A percentile compares a stretch with the other conserved stretches of the same genome.
Conservation (phyloP, 306 rosid genomes). For the Mimosa pudica region DNA sequence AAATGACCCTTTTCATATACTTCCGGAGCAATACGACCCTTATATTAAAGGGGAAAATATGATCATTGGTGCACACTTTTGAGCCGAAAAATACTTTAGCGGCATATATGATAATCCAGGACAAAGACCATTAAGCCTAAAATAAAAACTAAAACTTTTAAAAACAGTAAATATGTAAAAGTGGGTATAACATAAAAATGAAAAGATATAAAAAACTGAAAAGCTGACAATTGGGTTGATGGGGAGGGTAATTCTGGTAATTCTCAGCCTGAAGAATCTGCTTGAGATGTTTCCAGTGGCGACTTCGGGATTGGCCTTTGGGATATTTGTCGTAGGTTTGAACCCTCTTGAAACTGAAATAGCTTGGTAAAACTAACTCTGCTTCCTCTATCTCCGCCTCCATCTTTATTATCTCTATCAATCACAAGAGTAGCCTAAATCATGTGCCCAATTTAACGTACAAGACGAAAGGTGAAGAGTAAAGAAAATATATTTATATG, state of each 20-base stretch:
- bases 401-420: slow-evolving; percentile 47
- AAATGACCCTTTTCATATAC: too few species aligned
- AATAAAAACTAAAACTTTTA: not conserved
- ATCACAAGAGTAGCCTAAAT: not conserved
- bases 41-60: too few species aligned
- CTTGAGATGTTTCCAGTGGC: slow-evolving; percentile 97
- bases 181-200: not conserved
- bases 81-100: too few species aligned
- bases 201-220: not conserved
- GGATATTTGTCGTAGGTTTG: slow-evolving; percentile 94
- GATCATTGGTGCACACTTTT: too few species aligned
- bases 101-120: too few species aligned
- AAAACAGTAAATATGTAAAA: not conserved
- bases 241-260: slow-evolving; percentile 65
- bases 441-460: not conserved
- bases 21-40: too few species aligned
- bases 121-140: too few species aligned
- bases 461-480: not conserved
- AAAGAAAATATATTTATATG: not conserved
- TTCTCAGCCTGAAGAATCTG: slow-evolving; percentile 96
- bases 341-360: slow-evolving; percentile 75
- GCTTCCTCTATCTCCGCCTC: slow-evolving; percentile 74
- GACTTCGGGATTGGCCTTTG: slow-evolving; percentile 84
- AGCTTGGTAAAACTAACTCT: slow-evolving; percentile 78
- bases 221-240: slow-evolving; percentile 77